Conservation (phyloP, 306 rosid genomes). For the Adenanthera pavonina region DNA sequence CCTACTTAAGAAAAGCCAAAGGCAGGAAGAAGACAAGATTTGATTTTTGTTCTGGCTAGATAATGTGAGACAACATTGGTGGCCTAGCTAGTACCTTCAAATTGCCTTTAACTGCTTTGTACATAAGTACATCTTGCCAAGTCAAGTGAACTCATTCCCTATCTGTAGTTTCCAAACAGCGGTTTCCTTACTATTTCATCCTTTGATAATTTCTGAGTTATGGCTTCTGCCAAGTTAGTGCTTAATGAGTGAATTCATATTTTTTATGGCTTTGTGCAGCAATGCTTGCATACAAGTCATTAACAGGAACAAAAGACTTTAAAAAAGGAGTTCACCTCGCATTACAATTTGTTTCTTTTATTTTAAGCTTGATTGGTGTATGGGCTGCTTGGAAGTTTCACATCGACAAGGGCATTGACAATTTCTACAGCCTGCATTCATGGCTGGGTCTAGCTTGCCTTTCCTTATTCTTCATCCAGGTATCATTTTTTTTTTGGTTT, state of each 20-base stretch:
- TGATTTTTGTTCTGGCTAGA: conserved; percentile 25
- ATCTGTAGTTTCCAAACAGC: neutral
- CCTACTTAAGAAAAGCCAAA: neutral
- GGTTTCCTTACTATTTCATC: neutral
- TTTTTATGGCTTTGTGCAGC: conserved; percentile 54
- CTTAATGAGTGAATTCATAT: conserved; percentile 14
- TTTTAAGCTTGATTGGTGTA: conserved; percentile 74
- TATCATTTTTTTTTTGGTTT: conserved; percentile 24
- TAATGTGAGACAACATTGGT: neutral
- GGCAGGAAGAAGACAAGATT: neutral
- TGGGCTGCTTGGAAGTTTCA: conserved; percentile 99
- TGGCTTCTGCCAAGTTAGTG: neutral
- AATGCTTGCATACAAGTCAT: conserved; percentile 93
- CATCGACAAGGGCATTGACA: conserved; percentile 90
- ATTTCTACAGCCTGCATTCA: conserved; percentile 96
- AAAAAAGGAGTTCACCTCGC: conserved; percentile 77
- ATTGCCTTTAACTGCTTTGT: neutral
- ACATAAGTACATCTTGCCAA: conserved; percentile 17
- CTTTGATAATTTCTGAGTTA: conserved; percentile 9
- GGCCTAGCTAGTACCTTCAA: conserved; percentile 23
- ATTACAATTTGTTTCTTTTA: conserved; percentile 69
- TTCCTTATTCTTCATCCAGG: conserved; percentile 83
- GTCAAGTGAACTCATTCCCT: conserved; percentile 6
- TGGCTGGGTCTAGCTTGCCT: conserved; percentile 94
- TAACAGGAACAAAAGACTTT: conserved; percentile 79